A percentile compares a stretch with the other conserved stretches of the same genome.
Conservation (phyloP, 2,329 filamentous ascomycete genomes). For the Venturia pyrina region DNA sequence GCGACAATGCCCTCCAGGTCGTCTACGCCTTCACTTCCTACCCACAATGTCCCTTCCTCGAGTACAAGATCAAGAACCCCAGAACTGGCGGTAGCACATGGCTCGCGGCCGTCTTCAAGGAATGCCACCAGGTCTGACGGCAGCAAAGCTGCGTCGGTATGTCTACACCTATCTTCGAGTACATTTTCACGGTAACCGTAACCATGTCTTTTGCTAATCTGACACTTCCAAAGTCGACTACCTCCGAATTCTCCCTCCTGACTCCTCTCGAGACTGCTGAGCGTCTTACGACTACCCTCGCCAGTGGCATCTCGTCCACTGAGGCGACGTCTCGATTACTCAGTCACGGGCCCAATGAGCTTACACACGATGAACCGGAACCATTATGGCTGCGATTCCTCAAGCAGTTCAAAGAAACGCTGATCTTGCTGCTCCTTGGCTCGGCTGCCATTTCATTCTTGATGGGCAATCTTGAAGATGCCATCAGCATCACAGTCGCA, state of each 20-base stretch:
- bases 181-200: too few relatives aligned
- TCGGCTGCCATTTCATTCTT: constrained; percentile 83
- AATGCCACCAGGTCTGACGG: not conserved
- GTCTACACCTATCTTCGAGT: not conserved
- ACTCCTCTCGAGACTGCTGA: constrained; percentile 69
- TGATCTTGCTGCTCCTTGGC: constrained; percentile 83
- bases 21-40: constrained; percentile 6
- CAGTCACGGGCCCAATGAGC: constrained; percentile 82
- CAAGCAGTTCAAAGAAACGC: constrained; percentile 92
- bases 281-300: constrained; percentile 71
- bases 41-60: constrained; percentile 3
- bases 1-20: constrained; percentile 12
- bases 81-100: constrained; percentile 6
- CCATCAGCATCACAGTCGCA: constrained; percentile 87
- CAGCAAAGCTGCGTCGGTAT: constrained; percentile 8
- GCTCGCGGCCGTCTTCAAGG: not conserved
- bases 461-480: constrained; percentile 90
- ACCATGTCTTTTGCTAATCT: not conserved
- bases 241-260: constrained; percentile 50
- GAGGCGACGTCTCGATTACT: constrained; percentile 73
- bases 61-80: constrained; percentile 8
- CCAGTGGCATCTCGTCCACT: constrained; percentile 66
- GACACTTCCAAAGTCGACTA: constrained; percentile 30
- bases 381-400: constrained; percentile 90
- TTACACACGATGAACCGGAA: constrained; percentile 87